A percentile compares a stretch with the other conserved stretches of the same genome.
These are phyloP conservation scores for Neofusicoccum parvum DNA, from an alignment of 2,329 filamentous ascomycete genomes.

Conservation along the genomic window DNA sequence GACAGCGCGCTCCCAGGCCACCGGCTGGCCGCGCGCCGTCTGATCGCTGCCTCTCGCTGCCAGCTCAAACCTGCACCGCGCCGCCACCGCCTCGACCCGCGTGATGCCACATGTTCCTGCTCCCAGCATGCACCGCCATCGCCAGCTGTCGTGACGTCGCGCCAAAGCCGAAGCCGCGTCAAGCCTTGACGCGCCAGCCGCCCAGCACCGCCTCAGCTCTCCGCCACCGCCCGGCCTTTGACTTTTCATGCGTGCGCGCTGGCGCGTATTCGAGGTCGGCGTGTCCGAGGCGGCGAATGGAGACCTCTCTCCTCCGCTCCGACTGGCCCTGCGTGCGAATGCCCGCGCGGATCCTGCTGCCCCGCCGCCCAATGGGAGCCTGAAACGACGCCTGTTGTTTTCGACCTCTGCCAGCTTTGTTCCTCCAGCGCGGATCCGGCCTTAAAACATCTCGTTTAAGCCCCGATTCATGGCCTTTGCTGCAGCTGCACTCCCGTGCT, in stretches of 20 bases:
- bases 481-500: not conserved
- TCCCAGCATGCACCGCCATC: not conserved
- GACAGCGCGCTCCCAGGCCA: not conserved
- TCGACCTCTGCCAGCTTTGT: not conserved
- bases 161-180: not conserved
- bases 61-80: not conserved
- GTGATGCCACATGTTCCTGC: not conserved
- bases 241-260: not conserved
- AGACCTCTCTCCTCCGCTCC: not conserved
- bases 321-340: not conserved
- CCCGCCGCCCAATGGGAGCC: not conserved
- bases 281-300: conserved; percentile 10
- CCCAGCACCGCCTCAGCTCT: conserved; percentile 4
- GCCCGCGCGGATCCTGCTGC: not conserved
- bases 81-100: not conserved
- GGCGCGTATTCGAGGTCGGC: conserved; percentile 3
- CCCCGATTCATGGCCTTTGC: not conserved
- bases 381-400: not conserved
- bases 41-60: not conserved
- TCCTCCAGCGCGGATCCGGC: not conserved
- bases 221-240: not conserved
- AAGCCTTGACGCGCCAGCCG: conserved; percentile 6
- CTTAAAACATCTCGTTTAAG: not conserved
- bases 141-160: not conserved
- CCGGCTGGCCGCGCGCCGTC: not conserved